Evolutionary conservation across 1,139 yeast species (phyloP).

Genomic region (Kurtzmaniella quercitrusa): DNA sequence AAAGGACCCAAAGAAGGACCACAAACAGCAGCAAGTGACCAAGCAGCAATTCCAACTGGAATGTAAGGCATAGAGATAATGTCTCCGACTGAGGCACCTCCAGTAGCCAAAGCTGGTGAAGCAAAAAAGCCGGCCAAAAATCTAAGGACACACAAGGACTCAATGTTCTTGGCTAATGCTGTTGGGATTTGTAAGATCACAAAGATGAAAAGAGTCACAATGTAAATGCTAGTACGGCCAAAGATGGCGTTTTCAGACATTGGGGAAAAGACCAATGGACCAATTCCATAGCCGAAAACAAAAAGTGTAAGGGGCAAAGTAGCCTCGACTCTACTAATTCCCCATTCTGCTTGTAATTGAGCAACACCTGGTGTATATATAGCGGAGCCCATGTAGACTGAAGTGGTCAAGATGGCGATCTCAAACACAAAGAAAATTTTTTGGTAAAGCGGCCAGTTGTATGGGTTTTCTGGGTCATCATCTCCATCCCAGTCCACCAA

Average conservation of each 20-base stretch:
- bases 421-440: slow-evolving; percentile 37
- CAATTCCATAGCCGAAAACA: slow-evolving; percentile 38
- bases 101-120: slow-evolving; percentile 32
- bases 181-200: slow-evolving; percentile 33
- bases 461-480: slow-evolving; percentile 56
- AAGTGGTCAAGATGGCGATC: slow-evolving; percentile 43
- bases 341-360: slow-evolving; percentile 24
- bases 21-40: slow-evolving; percentile 34
- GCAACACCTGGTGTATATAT: slow-evolving; percentile 54
- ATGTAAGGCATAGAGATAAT: slow-evolving; percentile 22
- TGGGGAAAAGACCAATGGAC: slow-evolving; percentile 38
- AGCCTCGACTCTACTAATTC: slow-evolving; percentile 24
- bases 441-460: slow-evolving; percentile 45
- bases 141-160: slow-evolving; percentile 27
- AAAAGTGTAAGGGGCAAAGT: slow-evolving; percentile 32
- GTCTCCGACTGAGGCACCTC: slow-evolving; percentile 32
- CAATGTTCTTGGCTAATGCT: slow-evolving; percentile 26
- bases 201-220: slow-evolving; percentile 26
- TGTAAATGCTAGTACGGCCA: slow-evolving; percentile 47
- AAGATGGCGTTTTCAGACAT: slow-evolving; percentile 38
- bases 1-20: slow-evolving; percentile 39
- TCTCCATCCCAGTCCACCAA: slow-evolving; percentile 43
- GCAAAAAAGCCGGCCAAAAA: slow-evolving; percentile 32
- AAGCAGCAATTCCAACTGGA: slow-evolving; percentile 30
- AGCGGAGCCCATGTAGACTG: slow-evolving; percentile 61